A percentile compares a stretch with the other conserved stretches of the same genome.
Conservation (phyloP, 805 yeast genomes). For the Priceomyces fermenticarens region DNA sequence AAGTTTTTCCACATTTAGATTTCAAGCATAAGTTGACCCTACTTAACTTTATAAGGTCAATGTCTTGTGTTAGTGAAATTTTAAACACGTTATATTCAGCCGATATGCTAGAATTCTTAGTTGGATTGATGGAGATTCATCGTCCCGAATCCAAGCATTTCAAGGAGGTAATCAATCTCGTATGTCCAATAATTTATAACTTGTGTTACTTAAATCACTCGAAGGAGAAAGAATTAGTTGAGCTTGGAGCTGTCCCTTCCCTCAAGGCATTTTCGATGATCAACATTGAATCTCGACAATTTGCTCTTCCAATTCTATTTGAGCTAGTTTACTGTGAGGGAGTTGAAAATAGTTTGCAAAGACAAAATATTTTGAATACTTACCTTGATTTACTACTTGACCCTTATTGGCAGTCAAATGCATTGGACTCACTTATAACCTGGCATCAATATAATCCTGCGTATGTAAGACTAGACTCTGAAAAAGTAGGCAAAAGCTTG, state of each 20-base stretch:
- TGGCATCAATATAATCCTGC: conserved; percentile 34
- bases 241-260: conserved; percentile 45
- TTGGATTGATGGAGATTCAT: conserved; percentile 25
- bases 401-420: conserved; percentile 57
- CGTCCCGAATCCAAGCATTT: conserved; percentile 26
- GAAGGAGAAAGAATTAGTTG: conserved; percentile 45
- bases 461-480: conserved; percentile 19
- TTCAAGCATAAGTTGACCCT: conserved; percentile 33
- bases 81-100: conserved; percentile 32
- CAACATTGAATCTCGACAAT: conserved; percentile 47
- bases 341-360: conserved; percentile 35
- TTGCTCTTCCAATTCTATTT: conserved; percentile 50
- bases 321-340: conserved; percentile 49
- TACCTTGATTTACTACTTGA: conserved; percentile 44
- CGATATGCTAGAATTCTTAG: conserved; percentile 44
- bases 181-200: conserved; percentile 50
- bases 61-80: conserved; percentile 35
- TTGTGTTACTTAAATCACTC: conserved; percentile 47
- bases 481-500: conserved; percentile 28
- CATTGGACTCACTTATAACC: conserved; percentile 46
- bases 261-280: conserved; percentile 37
- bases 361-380: conserved; percentile 33
- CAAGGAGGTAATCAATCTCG: conserved; percentile 40
- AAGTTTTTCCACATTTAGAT: conserved; percentile 30
- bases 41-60: conserved; percentile 44